Base-by-base conservation (phyloP, 2,329 filamentous ascomycete genomes). In the Penicillium crustosum region DNA sequence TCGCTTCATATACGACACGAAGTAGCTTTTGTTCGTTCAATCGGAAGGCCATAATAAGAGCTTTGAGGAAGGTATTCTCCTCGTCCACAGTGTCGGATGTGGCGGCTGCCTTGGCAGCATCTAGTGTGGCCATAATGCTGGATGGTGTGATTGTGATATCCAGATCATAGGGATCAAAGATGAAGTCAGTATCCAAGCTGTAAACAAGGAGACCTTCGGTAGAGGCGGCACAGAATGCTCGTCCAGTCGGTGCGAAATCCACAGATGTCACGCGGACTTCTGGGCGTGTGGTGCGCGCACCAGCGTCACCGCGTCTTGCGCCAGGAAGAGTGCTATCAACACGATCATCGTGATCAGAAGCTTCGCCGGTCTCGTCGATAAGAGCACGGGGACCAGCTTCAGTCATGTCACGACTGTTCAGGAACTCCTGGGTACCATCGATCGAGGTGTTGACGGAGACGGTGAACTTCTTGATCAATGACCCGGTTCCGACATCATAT, bases 121-220 rank as follows among this genome's bases (percentile, higher is more conserved):
- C 69, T 0, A 97, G 82, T 0, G 92, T 94, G 2, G 89, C 74
- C 1, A 97, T 81, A 3, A 93, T 94, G 9, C 88, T 92, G 2
- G 90, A 87, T 0, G 93, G 93, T 5, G 94, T 99, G 65, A 99
- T 90, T 63, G 90, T 90, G 70, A 97, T 89, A 74, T 96, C 93
- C 17, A 99, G 86, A 72, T 99, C 94, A 69, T 97, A 96, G 0
- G 94, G 94, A 71, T 99, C 94, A 70, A 99, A 99, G 60, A 92
- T 85, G 29, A 94, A 82, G 6, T 86, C 83, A 41, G 86, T 88
- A 71, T 99, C 94, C 27, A 99, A 81, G 62, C 90, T 94, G 80
- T 97, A 99, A 61, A 99, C 89, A 43, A 99, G 82, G 12, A 99
- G 81, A 17, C 94, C 94, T 77, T 99, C 94, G 0, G 94, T 97